Percentiles rank a stretch among this genome's conserved stretches.
phyloP scores from a whole-genome alignment of 805 yeast species.

The Saccharomycopsis microspora region DNA sequence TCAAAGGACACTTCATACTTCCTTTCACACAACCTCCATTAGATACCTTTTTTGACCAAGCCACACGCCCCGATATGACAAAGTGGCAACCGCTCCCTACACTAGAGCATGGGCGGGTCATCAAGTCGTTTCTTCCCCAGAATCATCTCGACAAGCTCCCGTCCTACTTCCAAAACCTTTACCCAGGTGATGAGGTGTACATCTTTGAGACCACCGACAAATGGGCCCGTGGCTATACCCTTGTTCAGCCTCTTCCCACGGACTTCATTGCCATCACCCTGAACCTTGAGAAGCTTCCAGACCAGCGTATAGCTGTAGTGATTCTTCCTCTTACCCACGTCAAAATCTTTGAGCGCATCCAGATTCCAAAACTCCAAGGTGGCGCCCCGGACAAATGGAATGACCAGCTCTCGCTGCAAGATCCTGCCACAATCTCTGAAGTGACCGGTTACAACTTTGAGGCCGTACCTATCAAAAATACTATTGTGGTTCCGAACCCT shows the following conservation, averaged over 20 bases:
- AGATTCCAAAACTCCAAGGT: conserved; percentile 24
- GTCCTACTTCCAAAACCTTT: conserved; percentile 38
- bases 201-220: conserved; percentile 51
- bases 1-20: not conserved
- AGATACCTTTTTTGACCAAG: not conserved
- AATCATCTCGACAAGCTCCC: conserved; percentile 24
- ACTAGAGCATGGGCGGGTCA: conserved; percentile 32
- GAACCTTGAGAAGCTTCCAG: conserved; percentile 53
- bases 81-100: conserved; percentile 40
- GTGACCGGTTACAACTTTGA: conserved; percentile 14
- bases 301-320: conserved; percentile 37
- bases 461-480: conserved; percentile 18
- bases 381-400: conserved; percentile 5
- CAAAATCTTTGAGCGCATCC: conserved; percentile 31
- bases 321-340: conserved; percentile 52
- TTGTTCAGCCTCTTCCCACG: conserved; percentile 58
- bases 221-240: conserved; percentile 76
- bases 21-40: not conserved
- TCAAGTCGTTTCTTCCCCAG: conserved; percentile 35
- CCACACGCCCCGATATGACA: not conserved
- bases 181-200: conserved; percentile 70
- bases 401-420: conserved; percentile 13
- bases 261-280: conserved; percentile 48
- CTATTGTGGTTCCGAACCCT: conserved; percentile 16
- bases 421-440: conserved; percentile 20